These are phyloP conservation scores for Fusarium aywerte DNA, from an alignment of 2,329 filamentous ascomycete species.

Conservation along the genomic window DNA sequence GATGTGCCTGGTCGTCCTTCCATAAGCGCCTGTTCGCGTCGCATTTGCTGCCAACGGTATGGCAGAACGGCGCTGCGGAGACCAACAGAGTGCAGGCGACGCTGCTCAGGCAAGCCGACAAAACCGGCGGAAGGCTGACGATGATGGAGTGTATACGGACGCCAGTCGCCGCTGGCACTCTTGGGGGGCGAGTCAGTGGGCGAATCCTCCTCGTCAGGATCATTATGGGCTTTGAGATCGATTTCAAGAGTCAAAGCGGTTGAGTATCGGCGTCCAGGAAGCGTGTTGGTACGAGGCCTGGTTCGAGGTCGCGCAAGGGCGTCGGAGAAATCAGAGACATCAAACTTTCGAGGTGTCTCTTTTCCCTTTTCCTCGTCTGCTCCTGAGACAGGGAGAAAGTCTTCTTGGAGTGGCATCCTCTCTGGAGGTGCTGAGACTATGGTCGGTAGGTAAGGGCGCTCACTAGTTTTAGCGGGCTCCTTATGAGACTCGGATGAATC, in stretches of 20 bases:
- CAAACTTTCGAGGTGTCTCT: conserved; percentile 26
- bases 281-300: conserved; percentile 34
- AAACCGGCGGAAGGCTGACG: conserved; percentile 44
- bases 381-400: conserved; percentile 18
- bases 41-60: conserved; percentile 43
- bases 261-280: conserved; percentile 43
- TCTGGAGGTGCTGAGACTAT: conserved; percentile 37
- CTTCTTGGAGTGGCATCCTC: conserved; percentile 21
- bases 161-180: conserved; percentile 34
- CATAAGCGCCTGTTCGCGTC: conserved; percentile 35
- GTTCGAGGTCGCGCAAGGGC: conserved; percentile 28
- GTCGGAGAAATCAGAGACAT: conserved; percentile 22
- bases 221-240: conserved; percentile 24
- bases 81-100: conserved; percentile 42
- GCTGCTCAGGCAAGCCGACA: conserved; percentile 43
- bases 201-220: conserved; percentile 34
- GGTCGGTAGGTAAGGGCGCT: conserved; percentile 19
- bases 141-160: conserved; percentile 26
- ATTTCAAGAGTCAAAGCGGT: conserved; percentile 45
- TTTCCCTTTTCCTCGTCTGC: conserved; percentile 31
- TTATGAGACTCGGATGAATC: conserved; percentile 6
- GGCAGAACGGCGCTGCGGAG: conserved; percentile 45
- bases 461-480: not conserved
- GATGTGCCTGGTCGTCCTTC: conserved; percentile 43
- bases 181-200: conserved; percentile 37